Evolutionary conservation across 1,139 yeast genomes (phyloP).

Genomic region (Pneumocystis canis): DNA sequence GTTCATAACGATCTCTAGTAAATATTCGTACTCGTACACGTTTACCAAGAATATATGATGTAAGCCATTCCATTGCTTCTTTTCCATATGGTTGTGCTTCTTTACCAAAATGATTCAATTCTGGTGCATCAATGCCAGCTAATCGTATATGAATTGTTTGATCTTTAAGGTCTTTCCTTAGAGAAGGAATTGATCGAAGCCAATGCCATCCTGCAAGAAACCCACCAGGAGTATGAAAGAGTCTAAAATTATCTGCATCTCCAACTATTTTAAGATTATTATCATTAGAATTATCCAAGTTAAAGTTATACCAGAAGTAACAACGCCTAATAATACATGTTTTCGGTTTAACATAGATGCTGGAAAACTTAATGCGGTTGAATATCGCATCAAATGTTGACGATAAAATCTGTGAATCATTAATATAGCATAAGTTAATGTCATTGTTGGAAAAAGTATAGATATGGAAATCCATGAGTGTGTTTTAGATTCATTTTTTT

Average conservation of each 20-base stretch:
- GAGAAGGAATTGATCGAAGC: constrained; percentile 34
- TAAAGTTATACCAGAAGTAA: not conserved
- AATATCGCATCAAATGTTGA: not conserved
- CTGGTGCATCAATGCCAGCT: constrained; percentile 98
- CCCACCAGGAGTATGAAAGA: constrained; percentile 93
- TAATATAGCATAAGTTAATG: not conserved
- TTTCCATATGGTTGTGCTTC: constrained; percentile 81
- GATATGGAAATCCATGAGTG: not conserved
- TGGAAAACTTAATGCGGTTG: not conserved
- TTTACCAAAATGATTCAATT: constrained; percentile 84
- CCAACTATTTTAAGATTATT: not conserved
- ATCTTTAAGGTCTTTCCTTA: constrained; percentile 22
- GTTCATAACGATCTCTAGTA: constrained; percentile 70
- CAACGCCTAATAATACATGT: not conserved
- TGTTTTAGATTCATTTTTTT: not conserved
- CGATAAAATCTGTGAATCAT: not conserved
- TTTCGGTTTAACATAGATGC: not conserved
- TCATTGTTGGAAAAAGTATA: not conserved
- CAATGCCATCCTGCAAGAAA: constrained; percentile 83
- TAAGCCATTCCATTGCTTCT: constrained; percentile 71
- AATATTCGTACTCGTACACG: constrained; percentile 63
- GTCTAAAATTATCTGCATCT: constrained; percentile 60
- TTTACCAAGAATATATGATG: constrained; percentile 46
- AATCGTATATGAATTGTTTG: constrained; percentile 48
- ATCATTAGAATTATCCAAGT: not conserved